A percentile compares a stretch with the other conserved stretches of the same genome.
These are phyloP conservation scores for Eucalyptus curtisii DNA, from an alignment of 345 rosid genomes.

Conservation along the genomic window DNA sequence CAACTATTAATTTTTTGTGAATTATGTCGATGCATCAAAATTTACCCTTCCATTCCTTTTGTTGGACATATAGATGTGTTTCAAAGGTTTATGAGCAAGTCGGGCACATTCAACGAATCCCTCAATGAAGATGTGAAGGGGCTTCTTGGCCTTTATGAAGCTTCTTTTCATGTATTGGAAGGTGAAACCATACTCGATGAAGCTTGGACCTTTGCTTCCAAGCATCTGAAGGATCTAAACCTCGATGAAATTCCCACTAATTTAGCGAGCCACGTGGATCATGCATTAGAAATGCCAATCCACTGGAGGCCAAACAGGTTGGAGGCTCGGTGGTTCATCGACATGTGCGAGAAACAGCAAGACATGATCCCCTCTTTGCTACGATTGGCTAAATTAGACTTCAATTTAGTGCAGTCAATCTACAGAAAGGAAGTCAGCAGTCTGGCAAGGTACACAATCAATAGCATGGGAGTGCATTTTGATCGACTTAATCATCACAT, in stretches of 20 bases:
- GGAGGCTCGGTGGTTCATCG: slow-evolving; percentile 7
- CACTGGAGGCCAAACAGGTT: slow-evolving; percentile 3
- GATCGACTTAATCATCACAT: neutral
- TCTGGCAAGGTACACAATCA: neutral
- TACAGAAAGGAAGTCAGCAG: neutral
- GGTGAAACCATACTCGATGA: slow-evolving; percentile 2
- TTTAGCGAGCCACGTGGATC: neutral
- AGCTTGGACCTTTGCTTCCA: neutral
- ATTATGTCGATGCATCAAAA: neutral
- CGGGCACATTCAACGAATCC: neutral
- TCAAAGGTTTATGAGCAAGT: neutral
- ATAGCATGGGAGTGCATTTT: neutral
- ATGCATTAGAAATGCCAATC: neutral
- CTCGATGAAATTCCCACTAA: neutral
- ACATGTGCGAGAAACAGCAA: neutral
- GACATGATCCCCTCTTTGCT: slow-evolving; percentile 3
- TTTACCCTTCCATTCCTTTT: neutral
- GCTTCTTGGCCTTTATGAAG: slow-evolving; percentile 10
- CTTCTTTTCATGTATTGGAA: neutral
- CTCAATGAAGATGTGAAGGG: neutral
- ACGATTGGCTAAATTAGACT: slow-evolving; percentile 3
- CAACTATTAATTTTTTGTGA: neutral
- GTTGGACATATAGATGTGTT: neutral
- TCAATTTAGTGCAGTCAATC: neutral
- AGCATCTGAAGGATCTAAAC: neutral